Evolutionary conservation across 495 filamentous ascomycete species (phyloP).

Genomic region (Apiosordaria backusii): DNA sequence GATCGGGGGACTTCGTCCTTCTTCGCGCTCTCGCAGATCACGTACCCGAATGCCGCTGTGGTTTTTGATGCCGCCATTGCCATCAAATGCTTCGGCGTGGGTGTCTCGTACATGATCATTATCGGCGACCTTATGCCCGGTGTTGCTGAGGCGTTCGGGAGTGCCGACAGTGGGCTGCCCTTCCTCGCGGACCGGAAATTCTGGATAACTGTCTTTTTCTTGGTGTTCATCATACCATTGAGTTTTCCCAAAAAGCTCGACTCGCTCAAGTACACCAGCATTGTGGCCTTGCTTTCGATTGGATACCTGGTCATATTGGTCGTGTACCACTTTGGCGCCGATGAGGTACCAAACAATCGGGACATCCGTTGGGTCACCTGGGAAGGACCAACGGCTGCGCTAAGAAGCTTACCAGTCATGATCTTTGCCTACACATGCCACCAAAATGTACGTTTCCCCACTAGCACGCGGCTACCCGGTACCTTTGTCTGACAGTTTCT

Average conservation of each 20-base stretch:
- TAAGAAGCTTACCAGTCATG: constrained; percentile 88
- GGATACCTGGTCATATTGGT: constrained; percentile 90
- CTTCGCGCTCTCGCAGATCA: constrained; percentile 91
- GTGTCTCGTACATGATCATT: constrained; percentile 95
- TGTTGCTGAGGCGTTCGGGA: constrained; percentile 69
- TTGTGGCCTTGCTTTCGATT: constrained; percentile 88
- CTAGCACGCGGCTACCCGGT: neutral
- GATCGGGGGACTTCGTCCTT: constrained; percentile 78
- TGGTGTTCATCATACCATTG: constrained; percentile 91
- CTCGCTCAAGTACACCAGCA: constrained; percentile 93
- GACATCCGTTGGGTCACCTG: constrained; percentile 69
- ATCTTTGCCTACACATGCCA: constrained; percentile 99
- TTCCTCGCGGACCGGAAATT: constrained; percentile 88
- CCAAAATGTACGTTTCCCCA: constrained; percentile 68
- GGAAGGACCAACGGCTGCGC: constrained; percentile 70
- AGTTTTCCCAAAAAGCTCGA: constrained; percentile 88
- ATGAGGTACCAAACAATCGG: constrained; percentile 68
- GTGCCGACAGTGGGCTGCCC: constrained; percentile 52
- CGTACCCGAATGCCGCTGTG: constrained; percentile 93
- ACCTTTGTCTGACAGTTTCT: constrained; percentile 12
- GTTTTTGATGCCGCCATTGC: constrained; percentile 95
- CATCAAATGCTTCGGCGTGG: constrained; percentile 97
- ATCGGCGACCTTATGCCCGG: constrained; percentile 98
- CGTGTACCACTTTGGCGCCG: constrained; percentile 82
- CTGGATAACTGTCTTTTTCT: constrained; percentile 97